Base-by-base conservation (phyloP, 106 monocot species). In the Ottelia alismoides region DNA sequence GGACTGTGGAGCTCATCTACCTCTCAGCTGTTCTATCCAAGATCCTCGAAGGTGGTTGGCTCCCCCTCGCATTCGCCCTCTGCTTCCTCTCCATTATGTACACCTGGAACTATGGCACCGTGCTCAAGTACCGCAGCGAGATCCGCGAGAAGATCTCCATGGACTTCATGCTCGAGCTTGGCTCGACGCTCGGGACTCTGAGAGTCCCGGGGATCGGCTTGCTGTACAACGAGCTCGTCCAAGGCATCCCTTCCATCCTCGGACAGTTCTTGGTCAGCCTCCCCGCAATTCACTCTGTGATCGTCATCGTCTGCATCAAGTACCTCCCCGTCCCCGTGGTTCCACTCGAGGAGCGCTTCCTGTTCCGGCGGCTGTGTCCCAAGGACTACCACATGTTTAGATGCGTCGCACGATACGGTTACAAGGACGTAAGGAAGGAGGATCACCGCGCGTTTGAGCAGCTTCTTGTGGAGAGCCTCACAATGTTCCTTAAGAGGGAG, bases 341-440 rank as follows among this genome's bases (percentile, higher is more conserved):
- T 40, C 83, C 79, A 9, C 75, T 63, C 46, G 77, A 75, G 23
- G 87, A 92, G 56, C 71, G 92, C 55, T 92, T 87, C 64, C 58
- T 92, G 12, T 92, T 92, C 51, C 62, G 87, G 25, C 71, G 92
- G 49, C 56, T 83, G 6, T 83, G 87, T 48, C 72, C 80, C 6
- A 87, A 80, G 55, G 87, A 87, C 53, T 93, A 75, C 70, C 92
- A 87, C 66, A 77, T 93, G 83, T 93, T 93, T 31, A 82, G 83
- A 0, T 87, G 87, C 22, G 66, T 93, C 25, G 92, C 87, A 0
- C 60, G 87, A 4, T 92, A 92, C 46, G 92, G 92, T 45, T 92
- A 87, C 71, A 92, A 92, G 48, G 92, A 92, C 29, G 55, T 80
- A 11, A 20, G 74, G 51, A 87, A 87, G 65, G 92, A 92, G 65